phyloP scores from a whole-genome alignment of 1,284 basidiomycete genomes.

The Irpex sp. region DNA sequence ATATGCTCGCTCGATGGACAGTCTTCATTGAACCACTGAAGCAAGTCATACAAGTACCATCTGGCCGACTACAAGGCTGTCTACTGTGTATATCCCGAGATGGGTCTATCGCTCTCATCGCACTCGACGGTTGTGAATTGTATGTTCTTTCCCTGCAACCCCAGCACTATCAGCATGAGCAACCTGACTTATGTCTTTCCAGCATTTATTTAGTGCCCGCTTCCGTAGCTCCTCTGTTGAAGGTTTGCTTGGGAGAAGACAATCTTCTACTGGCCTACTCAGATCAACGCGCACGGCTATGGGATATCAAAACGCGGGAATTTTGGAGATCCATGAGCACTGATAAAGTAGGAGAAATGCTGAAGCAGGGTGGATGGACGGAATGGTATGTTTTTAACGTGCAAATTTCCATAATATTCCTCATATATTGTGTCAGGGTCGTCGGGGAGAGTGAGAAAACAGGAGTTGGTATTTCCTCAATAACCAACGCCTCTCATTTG shows the following conservation, averaged over 20 bases:
- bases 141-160: constrained; percentile 33
- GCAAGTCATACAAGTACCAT: constrained; percentile 54
- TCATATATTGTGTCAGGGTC: neutral
- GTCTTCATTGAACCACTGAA: constrained; percentile 65
- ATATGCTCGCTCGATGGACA: constrained; percentile 64
- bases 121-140: constrained; percentile 76
- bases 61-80: constrained; percentile 65
- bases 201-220: constrained; percentile 76
- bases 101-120: constrained; percentile 80
- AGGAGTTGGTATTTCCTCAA: neutral
- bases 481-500: neutral
- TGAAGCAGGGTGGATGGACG: constrained; percentile 69
- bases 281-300: constrained; percentile 77
- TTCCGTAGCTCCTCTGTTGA: constrained; percentile 49
- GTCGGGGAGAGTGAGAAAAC: neutral
- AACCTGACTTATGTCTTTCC: neutral
- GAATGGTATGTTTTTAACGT: constrained; percentile 48
- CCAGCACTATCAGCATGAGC: neutral
- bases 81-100: constrained; percentile 74
- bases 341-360: constrained; percentile 75
- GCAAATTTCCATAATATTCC: neutral
- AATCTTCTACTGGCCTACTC: constrained; percentile 79
- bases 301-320: constrained; percentile 85
- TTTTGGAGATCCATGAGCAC: constrained; percentile 80
- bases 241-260: constrained; percentile 66